Evolutionary conservation across 768 basidiomycete species (phyloP), one percentile per base, ranked within the genome.

Genomic region (Hortiboletus campestris): DNA sequence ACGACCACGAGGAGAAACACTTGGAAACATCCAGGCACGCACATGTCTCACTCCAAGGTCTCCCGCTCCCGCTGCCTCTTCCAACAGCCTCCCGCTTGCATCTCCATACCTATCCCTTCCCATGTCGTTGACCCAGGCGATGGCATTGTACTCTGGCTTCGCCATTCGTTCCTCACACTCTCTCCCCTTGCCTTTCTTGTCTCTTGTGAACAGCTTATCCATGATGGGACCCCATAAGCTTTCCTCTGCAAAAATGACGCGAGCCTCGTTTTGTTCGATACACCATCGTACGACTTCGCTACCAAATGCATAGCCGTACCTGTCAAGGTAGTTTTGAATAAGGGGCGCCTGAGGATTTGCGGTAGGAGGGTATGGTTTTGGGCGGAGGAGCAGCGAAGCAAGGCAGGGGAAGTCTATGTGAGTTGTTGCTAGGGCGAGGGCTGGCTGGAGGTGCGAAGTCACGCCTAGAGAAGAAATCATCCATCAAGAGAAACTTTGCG

Each of bases 211-310:
- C 71, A 90, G 91, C 34, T 75, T 77, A 66, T 91, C 89, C 57
- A 97, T 76, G 50, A 89, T 84, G 1, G 70, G 72, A 31, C 76
- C 74, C 63, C 88, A 84, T 16, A 76, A 70, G 31, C 82, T 81
- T 45, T 89, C 86, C 59, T 91, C 87, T 2, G 85, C 83, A 61
- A 98, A 91, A 70, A 98, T 79, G 6, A 86, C 81, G 13, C 92
- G 83, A 22, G 91, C 72, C 72, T 93, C 92, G 17, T 90, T 91
- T 60, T 94, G 86, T 61, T 93, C 89, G 47, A 96, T 89, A 69
- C 92, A 96, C 90, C 90, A 97, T 64, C 84, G 82, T 66, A 91
- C 95, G n/a, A 97, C 78, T 64, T 92, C 87, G n/a, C 80, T 84
- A 0, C 94, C 88, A 60, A 98, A 98, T 13, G 83, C 84, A 34